A percentile compares a stretch with the other conserved stretches of the same genome.
phyloP scores from a whole-genome alignment of 768 basidiomycete genomes.

The Russula compacta region DNA sequence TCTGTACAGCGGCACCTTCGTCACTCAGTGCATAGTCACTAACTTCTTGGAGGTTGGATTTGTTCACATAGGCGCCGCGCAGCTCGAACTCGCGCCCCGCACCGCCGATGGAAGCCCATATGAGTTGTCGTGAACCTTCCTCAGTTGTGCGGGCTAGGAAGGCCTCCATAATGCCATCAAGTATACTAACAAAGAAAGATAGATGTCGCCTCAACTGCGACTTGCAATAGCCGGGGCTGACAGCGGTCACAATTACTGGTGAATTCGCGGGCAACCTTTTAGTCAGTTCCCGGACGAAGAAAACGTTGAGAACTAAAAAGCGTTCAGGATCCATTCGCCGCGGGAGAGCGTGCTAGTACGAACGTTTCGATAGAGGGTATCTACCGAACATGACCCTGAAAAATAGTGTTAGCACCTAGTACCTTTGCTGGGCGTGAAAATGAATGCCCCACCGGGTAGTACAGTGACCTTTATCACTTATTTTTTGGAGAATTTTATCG shows the following conservation, averaged over 20 bases:
- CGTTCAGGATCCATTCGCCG: neutral
- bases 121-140: constrained; percentile 10
- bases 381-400: constrained; percentile 8
- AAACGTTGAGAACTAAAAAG: constrained; percentile 9
- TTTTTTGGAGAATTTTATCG: neutral
- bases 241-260: constrained; percentile 13
- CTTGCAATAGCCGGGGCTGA: constrained; percentile 15
- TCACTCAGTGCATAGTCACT: constrained; percentile 15
- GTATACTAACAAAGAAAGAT: neutral
- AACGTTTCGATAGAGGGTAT: constrained; percentile 14
- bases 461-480: constrained; percentile 8
- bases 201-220: constrained; percentile 5
- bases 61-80: constrained; percentile 4
- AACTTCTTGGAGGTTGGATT: neutral
- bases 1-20: constrained; percentile 2
- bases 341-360: neutral
- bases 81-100: constrained; percentile 4
- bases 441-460: constrained; percentile 1
- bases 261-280: constrained; percentile 14
- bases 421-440: neutral
- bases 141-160: constrained; percentile 7
- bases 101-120: constrained; percentile 14
- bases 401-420: neutral
- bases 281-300: constrained; percentile 15
- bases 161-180: neutral